These are phyloP conservation scores for Exidia glandulosa DNA, from an alignment of 768 basidiomycete genomes.

Conservation along the genomic window DNA sequence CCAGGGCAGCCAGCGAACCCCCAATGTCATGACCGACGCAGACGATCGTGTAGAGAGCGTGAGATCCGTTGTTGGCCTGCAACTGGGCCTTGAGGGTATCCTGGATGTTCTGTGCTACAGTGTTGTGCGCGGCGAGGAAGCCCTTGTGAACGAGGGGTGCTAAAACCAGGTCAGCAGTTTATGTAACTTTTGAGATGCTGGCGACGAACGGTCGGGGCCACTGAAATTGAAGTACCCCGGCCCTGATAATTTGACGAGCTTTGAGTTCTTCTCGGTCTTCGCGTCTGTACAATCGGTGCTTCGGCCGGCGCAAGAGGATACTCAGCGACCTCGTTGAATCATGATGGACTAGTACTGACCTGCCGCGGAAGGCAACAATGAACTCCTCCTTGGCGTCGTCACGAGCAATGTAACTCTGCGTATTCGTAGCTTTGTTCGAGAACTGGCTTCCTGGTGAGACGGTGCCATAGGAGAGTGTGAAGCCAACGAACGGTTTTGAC, in stretches of 20 bases:
- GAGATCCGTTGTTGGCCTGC: not conserved
- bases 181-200: no score
- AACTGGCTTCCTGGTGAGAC: constrained; percentile 20
- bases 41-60: not conserved
- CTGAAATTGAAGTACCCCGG: not conserved
- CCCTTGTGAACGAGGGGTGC: constrained; percentile 36
- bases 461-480: not conserved
- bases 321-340: not conserved
- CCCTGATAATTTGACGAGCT: not conserved
- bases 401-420: constrained; percentile 39
- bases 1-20: not conserved
- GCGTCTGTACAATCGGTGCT: no score
- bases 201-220: no score
- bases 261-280: not conserved
- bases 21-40: not conserved
- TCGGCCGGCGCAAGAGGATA: not conserved
- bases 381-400: constrained; percentile 36
- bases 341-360: no score
- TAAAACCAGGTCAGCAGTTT: no score
- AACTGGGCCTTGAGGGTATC: constrained; percentile 27
- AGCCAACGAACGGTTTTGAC: not conserved
- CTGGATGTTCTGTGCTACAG: constrained; percentile 31
- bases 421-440: constrained; percentile 29
- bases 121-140: constrained; percentile 40
- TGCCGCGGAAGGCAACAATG: constrained; percentile 39